Evolutionary conservation across 345 rosid genomes (phyloP), one percentile per base, ranked within the genome.

Genomic region (Boechera retrofracta): DNA sequence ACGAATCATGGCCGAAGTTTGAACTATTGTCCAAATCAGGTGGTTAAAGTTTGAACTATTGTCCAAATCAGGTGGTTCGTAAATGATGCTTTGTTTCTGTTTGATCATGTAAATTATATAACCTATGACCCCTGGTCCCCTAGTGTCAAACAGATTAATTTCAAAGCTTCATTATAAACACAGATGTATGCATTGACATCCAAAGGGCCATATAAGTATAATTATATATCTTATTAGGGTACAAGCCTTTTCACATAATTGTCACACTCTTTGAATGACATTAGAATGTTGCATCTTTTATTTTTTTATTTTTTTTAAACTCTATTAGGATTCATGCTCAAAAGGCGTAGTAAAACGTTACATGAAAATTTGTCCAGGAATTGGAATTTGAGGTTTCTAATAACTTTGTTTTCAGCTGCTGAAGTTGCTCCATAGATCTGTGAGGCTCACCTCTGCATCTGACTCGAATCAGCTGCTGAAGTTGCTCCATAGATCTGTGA

Each of bases 401-500:
- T 60, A 41, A 52, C 58, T 49, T 63, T 61, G 9, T 63, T 48
- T 56, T 71, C 76, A 71, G 72, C 60, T 64, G 76, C 36, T 64
- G 7, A 70, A 75, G 31, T 71, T 71, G 72, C 75, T 80, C 97
- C 94, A 91, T 80, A 87, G 58, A 58, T 86, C 85, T 21, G 91
- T 82, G 44, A 84, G 63, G 83, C 89, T 81, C 78, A 85, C 83
- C 39, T 78, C 74, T 21, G 81, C 80, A 24, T 87, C 83, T 21
- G 24, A 21, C 24, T 21, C 24, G 24, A 21, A 21, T 71, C 76
- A 71, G 72, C 60, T 64, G 76, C 45, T 64, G 7, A 70, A 75
- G 31, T 71, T 71, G 72, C 75, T 80, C 97, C 94, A 91, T 80
- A 87, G 58, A 58, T 86, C 85, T 21, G 91, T 82, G 44, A 84